phyloP scores from a whole-genome alignment of 2,329 filamentous ascomycete species.

The Fusarium temperatum region DNA sequence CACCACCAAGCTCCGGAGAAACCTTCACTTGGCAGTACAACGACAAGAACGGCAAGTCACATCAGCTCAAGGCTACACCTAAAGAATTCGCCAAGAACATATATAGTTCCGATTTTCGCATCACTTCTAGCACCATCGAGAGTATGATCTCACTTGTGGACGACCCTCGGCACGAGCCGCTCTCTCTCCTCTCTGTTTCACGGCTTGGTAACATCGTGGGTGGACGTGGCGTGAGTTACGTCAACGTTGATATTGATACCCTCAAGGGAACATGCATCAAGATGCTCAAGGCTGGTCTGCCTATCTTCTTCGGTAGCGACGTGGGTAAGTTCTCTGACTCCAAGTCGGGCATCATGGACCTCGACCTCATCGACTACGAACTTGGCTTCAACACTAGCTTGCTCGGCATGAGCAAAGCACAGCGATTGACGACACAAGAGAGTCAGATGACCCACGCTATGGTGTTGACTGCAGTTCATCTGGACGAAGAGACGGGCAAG shows the following conservation, averaged over 20 bases:
- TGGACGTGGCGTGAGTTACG: constrained; percentile 78
- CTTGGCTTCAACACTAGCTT: constrained; percentile 83
- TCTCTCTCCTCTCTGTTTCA: constrained; percentile 77
- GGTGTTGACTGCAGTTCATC: constrained; percentile 87
- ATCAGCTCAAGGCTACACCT: constrained; percentile 72
- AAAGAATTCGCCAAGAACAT: constrained; percentile 76
- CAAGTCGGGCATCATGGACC: constrained; percentile 79
- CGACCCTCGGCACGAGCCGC: constrained; percentile 81
- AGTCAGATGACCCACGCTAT: constrained; percentile 91
- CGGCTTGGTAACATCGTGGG: constrained; percentile 84
- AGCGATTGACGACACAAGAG: constrained; percentile 77
- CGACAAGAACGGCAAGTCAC: constrained; percentile 72
- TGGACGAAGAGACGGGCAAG: constrained; percentile 69
- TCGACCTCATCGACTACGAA: constrained; percentile 78
- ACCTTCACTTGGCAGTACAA: constrained; percentile 84
- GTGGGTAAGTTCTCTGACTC: constrained; percentile 83
- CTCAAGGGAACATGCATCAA: constrained; percentile 79
- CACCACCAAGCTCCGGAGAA: constrained; percentile 74
- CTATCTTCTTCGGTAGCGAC: constrained; percentile 89
- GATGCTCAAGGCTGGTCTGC: constrained; percentile 81
- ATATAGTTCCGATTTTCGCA: constrained; percentile 65
- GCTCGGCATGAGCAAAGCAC: constrained; percentile 78
- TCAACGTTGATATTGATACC: constrained; percentile 79
- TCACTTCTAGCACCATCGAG: constrained; percentile 69
- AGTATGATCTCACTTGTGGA: constrained; percentile 84